Evolutionary conservation across 1,139 yeast genomes (phyloP).

Genomic region (Yamadazyma jaroonii): DNA sequence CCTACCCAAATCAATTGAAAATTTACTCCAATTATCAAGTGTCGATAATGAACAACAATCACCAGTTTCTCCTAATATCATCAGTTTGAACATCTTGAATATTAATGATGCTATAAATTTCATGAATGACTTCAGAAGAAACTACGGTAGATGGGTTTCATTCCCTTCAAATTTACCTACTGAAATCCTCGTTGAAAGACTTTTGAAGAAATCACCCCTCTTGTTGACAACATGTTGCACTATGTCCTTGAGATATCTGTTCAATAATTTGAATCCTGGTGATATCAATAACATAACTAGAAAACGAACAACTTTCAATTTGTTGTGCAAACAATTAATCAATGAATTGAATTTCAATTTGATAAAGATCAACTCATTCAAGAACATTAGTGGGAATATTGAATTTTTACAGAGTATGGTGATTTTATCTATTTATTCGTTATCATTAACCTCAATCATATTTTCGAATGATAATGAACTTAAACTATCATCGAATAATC

Average conservation of each 20-base stretch:
- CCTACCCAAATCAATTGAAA: constrained; percentile 44
- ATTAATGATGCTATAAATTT: constrained; percentile 48
- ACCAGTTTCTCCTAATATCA: constrained; percentile 11
- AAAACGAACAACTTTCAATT: constrained; percentile 21
- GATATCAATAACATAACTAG: constrained; percentile 19
- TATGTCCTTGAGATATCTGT: constrained; percentile 51
- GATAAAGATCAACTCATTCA: constrained; percentile 19
- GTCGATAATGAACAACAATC: neutral
- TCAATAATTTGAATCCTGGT: constrained; percentile 24
- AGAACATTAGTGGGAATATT: constrained; percentile 30
- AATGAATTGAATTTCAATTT: constrained; percentile 47
- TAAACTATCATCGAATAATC: constrained; percentile 11
- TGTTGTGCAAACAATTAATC: constrained; percentile 27
- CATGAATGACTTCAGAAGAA: constrained; percentile 57
- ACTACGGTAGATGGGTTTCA: constrained; percentile 78
- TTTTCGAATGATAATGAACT: constrained; percentile 13
- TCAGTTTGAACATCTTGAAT: constrained; percentile 49
- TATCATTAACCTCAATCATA: constrained; percentile 53
- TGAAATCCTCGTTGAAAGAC: constrained; percentile 47
- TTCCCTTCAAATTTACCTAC: constrained; percentile 58
- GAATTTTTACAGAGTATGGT: constrained; percentile 69
- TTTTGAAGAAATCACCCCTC: constrained; percentile 56
- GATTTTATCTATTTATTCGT: constrained; percentile 58
- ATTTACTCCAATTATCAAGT: constrained; percentile 30
- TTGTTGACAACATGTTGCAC: constrained; percentile 66